These are phyloP conservation scores for Baorangia bicolor DNA, from an alignment of 768 basidiomycete species.

Conservation along the genomic window DNA sequence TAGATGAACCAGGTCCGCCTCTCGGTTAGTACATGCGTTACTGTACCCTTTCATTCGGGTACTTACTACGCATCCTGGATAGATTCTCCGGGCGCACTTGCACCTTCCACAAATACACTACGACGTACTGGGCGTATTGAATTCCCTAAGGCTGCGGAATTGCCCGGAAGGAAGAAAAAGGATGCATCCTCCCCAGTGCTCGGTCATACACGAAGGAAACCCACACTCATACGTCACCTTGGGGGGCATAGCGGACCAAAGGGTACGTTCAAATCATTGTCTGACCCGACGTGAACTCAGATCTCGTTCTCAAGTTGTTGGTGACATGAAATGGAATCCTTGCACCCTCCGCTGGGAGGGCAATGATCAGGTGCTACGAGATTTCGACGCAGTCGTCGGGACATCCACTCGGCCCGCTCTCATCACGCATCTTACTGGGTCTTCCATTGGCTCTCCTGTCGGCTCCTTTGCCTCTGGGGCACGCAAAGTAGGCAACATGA, in stretches of 20 bases:
- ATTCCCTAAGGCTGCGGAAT: constrained; percentile 42
- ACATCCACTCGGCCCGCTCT: constrained; percentile 90
- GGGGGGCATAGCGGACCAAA: constrained; percentile 67
- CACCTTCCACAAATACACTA: constrained; percentile 50
- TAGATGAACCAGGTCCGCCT: constrained; percentile 39
- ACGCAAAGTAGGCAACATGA: constrained; percentile 95
- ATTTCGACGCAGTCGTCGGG: constrained; percentile 80
- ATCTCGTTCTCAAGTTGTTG: constrained; percentile 61
- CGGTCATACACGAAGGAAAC: constrained; percentile 61
- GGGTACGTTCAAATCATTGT: constrained; percentile 46
- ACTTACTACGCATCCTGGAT: constrained; percentile 2
- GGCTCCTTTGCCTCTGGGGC: constrained; percentile 74
- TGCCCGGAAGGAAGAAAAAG: constrained; percentile 56
- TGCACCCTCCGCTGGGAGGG: constrained; percentile 91
- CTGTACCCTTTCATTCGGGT: neutral
- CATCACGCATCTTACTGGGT: constrained; percentile 90
- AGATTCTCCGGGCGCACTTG: constrained; percentile 31
- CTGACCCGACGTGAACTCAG: constrained; percentile 14
- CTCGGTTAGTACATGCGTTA: constrained; percentile 39
- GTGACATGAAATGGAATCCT: constrained; percentile 99
- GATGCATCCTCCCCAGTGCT: constrained; percentile 43
- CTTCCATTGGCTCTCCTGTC: constrained; percentile 79
- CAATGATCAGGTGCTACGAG: constrained; percentile 87
- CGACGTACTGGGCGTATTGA: constrained; percentile 61
- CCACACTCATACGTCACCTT: constrained; percentile 84